Conservation (phyloP, 495 filamentous ascomycete species). For the Collariella sp. region DNA sequence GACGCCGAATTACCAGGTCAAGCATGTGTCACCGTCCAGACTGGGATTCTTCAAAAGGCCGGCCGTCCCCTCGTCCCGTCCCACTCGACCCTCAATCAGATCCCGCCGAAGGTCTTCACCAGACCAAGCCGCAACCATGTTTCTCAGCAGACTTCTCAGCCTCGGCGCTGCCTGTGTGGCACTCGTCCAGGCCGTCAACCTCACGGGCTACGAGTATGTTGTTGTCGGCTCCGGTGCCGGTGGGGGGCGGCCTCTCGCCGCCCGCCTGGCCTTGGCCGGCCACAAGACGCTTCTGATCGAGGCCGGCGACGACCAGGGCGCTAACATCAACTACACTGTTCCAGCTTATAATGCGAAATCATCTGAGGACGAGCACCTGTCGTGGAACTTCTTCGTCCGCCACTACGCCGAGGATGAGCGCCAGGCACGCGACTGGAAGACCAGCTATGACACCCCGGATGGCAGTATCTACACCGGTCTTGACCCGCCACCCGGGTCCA, state of each 20-base stretch:
- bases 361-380: conserved; percentile 26
- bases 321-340: conserved; percentile 22
- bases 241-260: conserved; percentile 52
- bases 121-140: conserved; percentile 4
- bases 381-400: conserved; percentile 41
- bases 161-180: conserved; percentile 8
- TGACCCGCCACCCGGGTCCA: conserved; percentile 34
- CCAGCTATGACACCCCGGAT: conserved; percentile 30
- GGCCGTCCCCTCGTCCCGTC: too few relatives aligned
- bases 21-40: too few relatives aligned
- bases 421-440: conserved; percentile 34
- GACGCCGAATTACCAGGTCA: too few relatives aligned
- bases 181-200: conserved; percentile 14
- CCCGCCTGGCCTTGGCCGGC: conserved; percentile 51
- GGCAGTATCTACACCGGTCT: conserved; percentile 31
- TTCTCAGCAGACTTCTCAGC: conserved; percentile 7
- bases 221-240: conserved; percentile 58
- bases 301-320: conserved; percentile 48
- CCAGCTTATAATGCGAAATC: conserved; percentile 17
- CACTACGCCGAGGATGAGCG: conserved; percentile 34
- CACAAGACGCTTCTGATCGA: conserved; percentile 52
- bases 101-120: too few relatives aligned
- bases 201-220: conserved; percentile 50
- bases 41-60: too few relatives aligned
- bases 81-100: too few relatives aligned